Base-by-base conservation (phyloP, 1,284 basidiomycete genomes). In the Ustilago lituana region DNA sequence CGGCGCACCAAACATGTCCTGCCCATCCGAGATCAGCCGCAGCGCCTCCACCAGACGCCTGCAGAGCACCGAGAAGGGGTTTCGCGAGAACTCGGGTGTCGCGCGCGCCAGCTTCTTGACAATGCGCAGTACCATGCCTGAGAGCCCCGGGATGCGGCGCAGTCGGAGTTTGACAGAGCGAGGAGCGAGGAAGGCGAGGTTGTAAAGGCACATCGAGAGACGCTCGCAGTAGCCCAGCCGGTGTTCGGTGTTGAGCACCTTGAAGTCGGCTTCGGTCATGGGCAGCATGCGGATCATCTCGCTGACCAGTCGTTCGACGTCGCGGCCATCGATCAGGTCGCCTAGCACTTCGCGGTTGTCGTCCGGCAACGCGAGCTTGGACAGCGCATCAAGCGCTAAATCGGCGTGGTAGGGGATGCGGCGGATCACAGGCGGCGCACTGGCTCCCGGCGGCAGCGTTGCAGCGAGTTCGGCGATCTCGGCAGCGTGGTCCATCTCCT, bases 211-310 rank as follows among this genome's bases (percentile, higher is more conserved):
- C 85, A 94, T 88, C 19, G 90, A 86, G 38, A 87, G 84, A 60
- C 91, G 89, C 84, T 95, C 92, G 66, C 90, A 84, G 81, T 92
- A 91, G 36, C 88, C 88, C 39, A 94, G 83, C 87, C 91, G 91
- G 19, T 85, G 76, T 61, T 87, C 85, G 31, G 84, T 82, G 46
- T 90, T 88, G 66, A 89, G 84, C 62, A 92, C 83, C 64, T 88
- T 86, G 76, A 92, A 92, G 82, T 97, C 93, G 29, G 86, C 83
- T 59, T 91, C 88, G 19, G 87, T 84, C 56, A 94, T 83, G 6
- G 94, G 95, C 19, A 98, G 85, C 39, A 93, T 88, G 75, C 89
- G 88, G 54, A 95, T 86, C 17, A 96, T 86, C 7, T 87, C 85
- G 36, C 86, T 85, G 74, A 93, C 89, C 20, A 93, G 82, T 40